Conservation (phyloP, 139 green algal genomes). For the Deuterostichococcus epilithicus region DNA sequence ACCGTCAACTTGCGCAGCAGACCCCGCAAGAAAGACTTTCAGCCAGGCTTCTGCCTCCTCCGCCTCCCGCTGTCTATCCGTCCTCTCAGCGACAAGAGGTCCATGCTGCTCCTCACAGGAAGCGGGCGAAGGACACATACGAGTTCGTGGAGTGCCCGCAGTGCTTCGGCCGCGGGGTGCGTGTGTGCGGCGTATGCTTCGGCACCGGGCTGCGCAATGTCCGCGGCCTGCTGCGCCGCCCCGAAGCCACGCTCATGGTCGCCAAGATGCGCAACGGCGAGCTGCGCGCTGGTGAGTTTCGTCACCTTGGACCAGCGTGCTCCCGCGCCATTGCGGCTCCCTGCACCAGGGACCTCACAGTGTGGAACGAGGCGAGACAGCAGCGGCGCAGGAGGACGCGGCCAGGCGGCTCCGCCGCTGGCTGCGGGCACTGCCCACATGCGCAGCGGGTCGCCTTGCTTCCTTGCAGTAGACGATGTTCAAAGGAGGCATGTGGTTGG, state of each 20-base stretch:
- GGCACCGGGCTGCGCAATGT: conserved; percentile 92
- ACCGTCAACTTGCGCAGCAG: too few relatives aligned
- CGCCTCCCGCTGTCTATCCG: background rate
- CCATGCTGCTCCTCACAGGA: conserved; percentile 6
- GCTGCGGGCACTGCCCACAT: too few relatives aligned
- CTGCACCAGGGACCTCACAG: background rate
- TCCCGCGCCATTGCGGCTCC: too few relatives aligned
- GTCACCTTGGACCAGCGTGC: background rate
- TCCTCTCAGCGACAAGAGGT: background rate
- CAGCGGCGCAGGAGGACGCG: too few relatives aligned
- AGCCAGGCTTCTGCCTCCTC: too few relatives aligned
- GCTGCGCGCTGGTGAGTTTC: conserved; percentile 60
- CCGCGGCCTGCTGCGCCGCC: conserved; percentile 83
- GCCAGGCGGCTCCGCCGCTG: too few relatives aligned
- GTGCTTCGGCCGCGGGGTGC: conserved; percentile 88
- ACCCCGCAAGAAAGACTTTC: too few relatives aligned
- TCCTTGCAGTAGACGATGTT: too few relatives aligned
- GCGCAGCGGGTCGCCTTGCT: too few relatives aligned
- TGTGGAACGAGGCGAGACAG: too few relatives aligned
- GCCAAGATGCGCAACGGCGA: conserved; percentile 92
- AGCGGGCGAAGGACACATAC: conserved; percentile 89
- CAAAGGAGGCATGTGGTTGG: too few relatives aligned
- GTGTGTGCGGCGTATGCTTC: conserved; percentile 94
- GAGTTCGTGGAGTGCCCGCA: conserved; percentile 98
- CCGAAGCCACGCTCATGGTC: conserved; percentile 86